phyloP scores from a whole-genome alignment of 2,329 filamentous ascomycete species.

The Colletotrichum caudatum region DNA sequence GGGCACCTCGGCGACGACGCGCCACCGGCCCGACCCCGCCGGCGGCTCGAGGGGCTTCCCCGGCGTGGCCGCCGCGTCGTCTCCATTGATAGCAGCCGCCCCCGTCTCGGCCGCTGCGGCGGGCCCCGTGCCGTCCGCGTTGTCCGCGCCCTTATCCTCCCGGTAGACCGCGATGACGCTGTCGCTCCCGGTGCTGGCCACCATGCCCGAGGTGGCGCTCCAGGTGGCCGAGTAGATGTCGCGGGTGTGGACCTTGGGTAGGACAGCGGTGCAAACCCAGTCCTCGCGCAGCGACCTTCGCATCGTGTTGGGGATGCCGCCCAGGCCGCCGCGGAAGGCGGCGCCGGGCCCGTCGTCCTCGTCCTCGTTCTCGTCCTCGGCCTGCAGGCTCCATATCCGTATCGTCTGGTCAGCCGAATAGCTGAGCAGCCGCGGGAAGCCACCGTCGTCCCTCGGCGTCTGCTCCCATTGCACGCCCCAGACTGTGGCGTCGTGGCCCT shows the following conservation, averaged over 20 bases:
- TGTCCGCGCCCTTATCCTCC: slow-evolving; percentile 59
- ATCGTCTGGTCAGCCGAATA: slow-evolving; percentile 87
- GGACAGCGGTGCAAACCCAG: slow-evolving; percentile 81
- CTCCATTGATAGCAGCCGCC: slow-evolving; percentile 42
- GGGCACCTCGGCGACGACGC: slow-evolving; percentile 73
- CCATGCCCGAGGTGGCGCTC: slow-evolving; percentile 80
- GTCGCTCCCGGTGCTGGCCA: slow-evolving; percentile 92
- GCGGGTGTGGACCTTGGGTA: slow-evolving; percentile 81
- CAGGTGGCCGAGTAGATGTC: slow-evolving; percentile 88
- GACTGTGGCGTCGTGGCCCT: slow-evolving; percentile 86
- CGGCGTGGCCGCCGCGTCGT: slow-evolving; percentile 41
- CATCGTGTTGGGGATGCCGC: slow-evolving; percentile 89
- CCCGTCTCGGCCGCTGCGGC: neutral
- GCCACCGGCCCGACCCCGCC: slow-evolving; percentile 67
- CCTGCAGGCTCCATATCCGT: slow-evolving; percentile 79
- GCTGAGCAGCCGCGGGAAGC: slow-evolving; percentile 77
- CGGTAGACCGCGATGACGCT: slow-evolving; percentile 83
- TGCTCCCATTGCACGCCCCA: slow-evolving; percentile 86
- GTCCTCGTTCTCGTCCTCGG: slow-evolving; percentile 62
- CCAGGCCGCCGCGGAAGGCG: slow-evolving; percentile 57
- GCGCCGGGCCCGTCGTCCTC: slow-evolving; percentile 46
- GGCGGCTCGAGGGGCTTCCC: slow-evolving; percentile 23
- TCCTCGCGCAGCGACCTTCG: slow-evolving; percentile 81
- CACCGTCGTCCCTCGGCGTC: slow-evolving; percentile 52
- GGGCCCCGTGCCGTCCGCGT: neutral